These are phyloP conservation scores for Amaranthus tricolor DNA, from an alignment of 179 eudicot species.

Conservation along the genomic window DNA sequence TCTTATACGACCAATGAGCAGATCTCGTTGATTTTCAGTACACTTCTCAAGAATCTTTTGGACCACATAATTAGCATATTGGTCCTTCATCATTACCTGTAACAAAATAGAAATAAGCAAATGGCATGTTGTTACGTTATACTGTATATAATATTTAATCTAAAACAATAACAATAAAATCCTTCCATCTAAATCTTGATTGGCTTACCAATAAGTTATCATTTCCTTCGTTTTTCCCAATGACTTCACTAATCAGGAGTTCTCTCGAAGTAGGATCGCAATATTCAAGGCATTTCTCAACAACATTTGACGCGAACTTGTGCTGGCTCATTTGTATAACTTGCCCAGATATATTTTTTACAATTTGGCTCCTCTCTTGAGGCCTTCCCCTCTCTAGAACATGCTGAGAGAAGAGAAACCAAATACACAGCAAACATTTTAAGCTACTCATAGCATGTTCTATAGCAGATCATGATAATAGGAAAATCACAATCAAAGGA, in stretches of 20 bases:
- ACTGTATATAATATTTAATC: neutral
- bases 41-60: conserved; percentile 74
- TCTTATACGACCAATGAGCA: conserved; percentile 56
- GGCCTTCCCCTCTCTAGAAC: conserved; percentile 82
- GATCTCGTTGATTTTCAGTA: conserved; percentile 57
- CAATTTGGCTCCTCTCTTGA: conserved; percentile 68
- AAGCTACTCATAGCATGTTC: neutral
- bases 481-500: neutral
- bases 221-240: conserved; percentile 49
- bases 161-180: neutral
- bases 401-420: conserved; percentile 54
- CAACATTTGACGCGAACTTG: conserved; percentile 91
- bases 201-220: conserved; percentile 67
- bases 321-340: conserved; percentile 93
- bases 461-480: neutral
- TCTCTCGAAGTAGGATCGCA: conserved; percentile 62
- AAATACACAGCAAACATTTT: neutral
- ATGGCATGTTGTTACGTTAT: neutral
- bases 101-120: neutral
- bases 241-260: conserved; percentile 57
- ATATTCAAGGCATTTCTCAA: conserved; percentile 80
- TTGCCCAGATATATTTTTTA: conserved; percentile 58
- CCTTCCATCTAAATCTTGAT: neutral
- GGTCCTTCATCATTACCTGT: conserved; percentile 92
- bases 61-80: conserved; percentile 82